Base-by-base conservation (phyloP, 2,329 filamentous ascomycete genomes). In the Curvularia verruculosa region DNA sequence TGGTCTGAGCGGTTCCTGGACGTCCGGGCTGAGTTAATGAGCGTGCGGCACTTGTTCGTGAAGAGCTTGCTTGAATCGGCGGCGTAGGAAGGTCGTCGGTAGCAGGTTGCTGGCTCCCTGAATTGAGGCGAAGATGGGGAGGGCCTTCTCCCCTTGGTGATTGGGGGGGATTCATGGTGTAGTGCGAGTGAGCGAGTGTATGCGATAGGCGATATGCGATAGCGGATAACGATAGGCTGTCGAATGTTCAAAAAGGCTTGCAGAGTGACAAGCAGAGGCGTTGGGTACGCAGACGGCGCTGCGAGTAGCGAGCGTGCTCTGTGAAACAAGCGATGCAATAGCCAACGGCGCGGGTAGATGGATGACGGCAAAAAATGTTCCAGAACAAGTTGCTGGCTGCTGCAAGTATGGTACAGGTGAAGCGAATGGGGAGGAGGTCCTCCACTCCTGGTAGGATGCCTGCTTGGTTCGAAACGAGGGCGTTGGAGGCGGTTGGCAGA, bases 91-190 rank as follows among this genome's bases (percentile, higher is more conserved):
- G 68, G 67, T 76, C 58, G 72, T 76, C 65, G 56, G 73, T 76
- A 59, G 80, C 77, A 29, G 82, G 75, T 67, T 88, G 81, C 62
- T 84, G 69, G 28, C 79, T 81, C 44, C 83, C 85, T 24, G 85
- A 87, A 69, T 89, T 88, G 61, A 89, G 80, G 55, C 85, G 84
- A 57, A 89, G 85, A 63, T 88, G 86, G 63, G 86, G 85, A 60
- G 82, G 78, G 49, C 65, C 67, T 46, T 71, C 67, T 41, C 69
- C 65, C 56, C 73, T 66, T 21, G 73, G 71, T 44, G 75, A 74
- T 59, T 62, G 67, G 43, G 67, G 67, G 3, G 31, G 13, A 2
- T 1, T 36, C 59, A 67, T 60, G 61, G 67, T 29, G 26, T 68
- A 64, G 70, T 67, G 59, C 58, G 70, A 69, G 61, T 31, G 51